Evolutionary conservation across 2,329 filamentous ascomycete genomes (phyloP), one percentile per base, ranked within the genome.

Genomic region (Cladosporium sp.): DNA sequence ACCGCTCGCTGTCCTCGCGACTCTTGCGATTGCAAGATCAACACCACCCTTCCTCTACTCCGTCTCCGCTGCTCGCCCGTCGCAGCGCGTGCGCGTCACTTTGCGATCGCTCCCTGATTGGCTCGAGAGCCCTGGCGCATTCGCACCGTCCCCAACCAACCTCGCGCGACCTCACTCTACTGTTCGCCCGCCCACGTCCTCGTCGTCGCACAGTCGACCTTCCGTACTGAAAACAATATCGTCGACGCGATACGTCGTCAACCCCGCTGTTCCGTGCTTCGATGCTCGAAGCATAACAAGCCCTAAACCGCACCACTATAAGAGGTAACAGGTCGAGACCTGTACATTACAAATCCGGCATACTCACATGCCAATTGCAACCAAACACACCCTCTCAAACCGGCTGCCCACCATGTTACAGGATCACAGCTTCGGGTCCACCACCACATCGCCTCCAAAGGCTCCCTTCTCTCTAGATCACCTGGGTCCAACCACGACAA

Each of bases 31-130:
- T 35, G 6, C 17, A 19, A 32, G 1, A 8, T 32, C 15, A 9
- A 51, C 35, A 35, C n/a, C 51, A 15, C 4, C n/a, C 17, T 19
- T 22, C 13, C 37, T 22, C 24, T 10, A n/a, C 42, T 32, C 44
- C 36, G 35, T 28, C 44, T 48, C 3, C 42, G 20, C 42, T 45
- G 42, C 42, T 25, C 42, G 25, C 39, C 25, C 53, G 17, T 48
- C 25, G 42, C 53, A 47, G 24, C 44, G 45, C 34, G 45, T 40
- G 53, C 44, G 42, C 54, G 54, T 36, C 52, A 47, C 52, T 47
- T 55, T 55, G 52, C 52, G 52, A 45, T 55, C 52, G 52, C 52
- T 22, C 24, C 34, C 28, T 55, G 52, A 55, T 55, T 55, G 52
- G 52, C 52, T 37, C 24, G 35, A 22, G 22, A 20, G 24, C 54